Percentiles rank a stretch among this genome's conserved stretches.
These are phyloP conservation scores for Verbena officinalis DNA, from an alignment of 257 asterid species.

Conservation along the genomic window DNA sequence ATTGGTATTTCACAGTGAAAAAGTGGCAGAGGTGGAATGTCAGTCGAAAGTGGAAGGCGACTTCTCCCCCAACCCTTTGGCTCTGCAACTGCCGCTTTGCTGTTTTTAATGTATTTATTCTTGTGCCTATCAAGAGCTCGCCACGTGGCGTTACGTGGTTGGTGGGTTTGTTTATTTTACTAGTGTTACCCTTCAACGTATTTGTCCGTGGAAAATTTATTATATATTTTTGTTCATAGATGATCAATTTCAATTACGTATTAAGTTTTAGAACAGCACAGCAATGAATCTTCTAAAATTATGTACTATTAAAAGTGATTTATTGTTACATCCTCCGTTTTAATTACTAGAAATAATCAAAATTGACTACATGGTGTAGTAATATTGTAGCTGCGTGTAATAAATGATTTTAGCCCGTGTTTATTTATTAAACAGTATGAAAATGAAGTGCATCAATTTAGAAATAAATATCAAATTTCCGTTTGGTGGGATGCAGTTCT, in stretches of 20 bases:
- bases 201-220: no score
- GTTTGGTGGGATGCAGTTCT: no score
- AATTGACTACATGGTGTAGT: background rate
- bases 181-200: slow-evolving; percentile 13
- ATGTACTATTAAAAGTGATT: background rate
- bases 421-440: no score
- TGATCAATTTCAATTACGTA: background rate
- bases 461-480: no score
- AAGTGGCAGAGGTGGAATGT: slow-evolving; percentile 77
- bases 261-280: background rate
- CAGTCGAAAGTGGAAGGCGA: slow-evolving; percentile 61
- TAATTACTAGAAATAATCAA: background rate
- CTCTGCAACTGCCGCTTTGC: slow-evolving; percentile 51
- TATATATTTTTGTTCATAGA: no score
- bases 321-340: background rate
- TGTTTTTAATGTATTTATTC: slow-evolving; percentile 21
- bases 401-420: no score
- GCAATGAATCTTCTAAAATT: background rate
- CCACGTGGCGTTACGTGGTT: slow-evolving; percentile 37
- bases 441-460: no score
- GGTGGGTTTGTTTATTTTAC: slow-evolving; percentile 22
- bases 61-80: slow-evolving; percentile 52
- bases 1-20: slow-evolving; percentile 25
- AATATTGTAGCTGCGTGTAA: no score
- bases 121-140: slow-evolving; percentile 23